Conservation (phyloP, 1,139 yeast genomes). For the Candida albicans region DNA sequence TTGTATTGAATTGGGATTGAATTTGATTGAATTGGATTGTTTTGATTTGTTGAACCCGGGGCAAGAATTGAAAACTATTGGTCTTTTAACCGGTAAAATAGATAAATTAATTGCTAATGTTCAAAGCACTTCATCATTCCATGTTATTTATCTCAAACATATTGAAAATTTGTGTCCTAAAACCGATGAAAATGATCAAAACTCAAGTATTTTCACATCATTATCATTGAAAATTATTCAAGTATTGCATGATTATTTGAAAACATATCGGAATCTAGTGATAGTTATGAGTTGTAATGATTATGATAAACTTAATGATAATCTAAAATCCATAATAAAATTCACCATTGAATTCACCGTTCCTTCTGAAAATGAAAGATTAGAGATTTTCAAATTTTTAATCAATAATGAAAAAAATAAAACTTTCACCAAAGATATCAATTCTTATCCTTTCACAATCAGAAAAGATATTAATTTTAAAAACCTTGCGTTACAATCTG, state of each 20-base stretch:
- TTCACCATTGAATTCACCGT: constrained; percentile 78
- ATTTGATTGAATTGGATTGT: constrained; percentile 70
- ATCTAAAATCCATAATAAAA: constrained; percentile 65
- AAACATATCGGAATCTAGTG: constrained; percentile 39
- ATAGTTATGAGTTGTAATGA: constrained; percentile 74
- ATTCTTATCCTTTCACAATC: constrained; percentile 24
- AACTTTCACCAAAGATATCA: constrained; percentile 16
- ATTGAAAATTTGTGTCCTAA: constrained; percentile 72
- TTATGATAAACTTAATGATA: constrained; percentile 66
- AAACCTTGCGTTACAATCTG: constrained; percentile 78
- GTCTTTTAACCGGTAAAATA: constrained; percentile 70
- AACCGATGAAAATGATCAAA: constrained; percentile 63
- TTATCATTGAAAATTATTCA: constrained; percentile 61
- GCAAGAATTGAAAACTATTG: constrained; percentile 78
- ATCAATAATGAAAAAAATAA: constrained; percentile 25
- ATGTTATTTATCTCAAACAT: constrained; percentile 65
- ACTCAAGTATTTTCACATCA: constrained; percentile 53
- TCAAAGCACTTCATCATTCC: constrained; percentile 23
- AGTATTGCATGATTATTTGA: constrained; percentile 56
- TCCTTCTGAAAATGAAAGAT: constrained; percentile 77
- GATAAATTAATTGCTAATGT: constrained; percentile 48
- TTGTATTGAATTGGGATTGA: constrained; percentile 62
- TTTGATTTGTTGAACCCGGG: constrained; percentile 62
- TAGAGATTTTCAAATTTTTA: constrained; percentile 56
- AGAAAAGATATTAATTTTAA: constrained; percentile 57